A percentile compares a stretch with the other conserved stretches of the same genome.
Evolutionary conservation across 2,329 filamentous ascomycete species (phyloP).

Genomic region (Hymenoscyphus linearis): DNA sequence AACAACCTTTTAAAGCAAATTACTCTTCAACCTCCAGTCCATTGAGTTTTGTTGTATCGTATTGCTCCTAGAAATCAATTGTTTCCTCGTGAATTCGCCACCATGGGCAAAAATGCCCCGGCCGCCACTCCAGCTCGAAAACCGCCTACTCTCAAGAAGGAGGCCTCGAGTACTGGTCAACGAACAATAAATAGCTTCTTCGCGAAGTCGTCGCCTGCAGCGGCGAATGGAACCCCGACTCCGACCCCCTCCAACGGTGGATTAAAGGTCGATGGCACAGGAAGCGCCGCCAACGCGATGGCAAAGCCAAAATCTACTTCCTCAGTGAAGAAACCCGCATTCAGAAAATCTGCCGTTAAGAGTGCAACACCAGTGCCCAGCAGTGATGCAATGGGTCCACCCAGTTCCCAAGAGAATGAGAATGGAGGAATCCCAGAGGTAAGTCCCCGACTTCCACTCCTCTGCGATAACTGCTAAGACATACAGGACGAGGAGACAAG

Average conservation of each 20-base stretch:
- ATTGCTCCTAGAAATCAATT: not conserved
- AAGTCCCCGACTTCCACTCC: slow-evolving; percentile 43
- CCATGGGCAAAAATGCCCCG: slow-evolving; percentile 19
- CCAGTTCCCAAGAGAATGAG: slow-evolving; percentile 64
- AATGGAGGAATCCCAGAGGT: slow-evolving; percentile 38
- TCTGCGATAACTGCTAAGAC: slow-evolving; percentile 37
- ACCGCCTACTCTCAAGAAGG: slow-evolving; percentile 28
- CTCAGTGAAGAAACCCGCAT: slow-evolving; percentile 40
- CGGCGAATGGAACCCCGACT: slow-evolving; percentile 41
- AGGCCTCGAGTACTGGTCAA: slow-evolving; percentile 42
- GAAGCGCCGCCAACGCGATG: slow-evolving; percentile 33
- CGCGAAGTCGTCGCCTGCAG: slow-evolving; percentile 48
- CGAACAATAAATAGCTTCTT: slow-evolving; percentile 77
- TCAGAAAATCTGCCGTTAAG: slow-evolving; percentile 25
- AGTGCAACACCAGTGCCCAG: slow-evolving; percentile 71
- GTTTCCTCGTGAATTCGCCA: not conserved
- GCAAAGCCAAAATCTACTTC: slow-evolving; percentile 22
- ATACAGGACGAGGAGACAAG: slow-evolving; percentile 37
- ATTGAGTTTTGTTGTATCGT: not conserved
- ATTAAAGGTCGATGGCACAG: slow-evolving; percentile 31
- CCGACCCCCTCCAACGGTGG: slow-evolving; percentile 26
- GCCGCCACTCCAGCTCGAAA: slow-evolving; percentile 25
- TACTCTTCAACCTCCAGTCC: not conserved
- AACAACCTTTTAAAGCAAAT: not conserved
- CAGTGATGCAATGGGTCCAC: slow-evolving; percentile 66